phyloP scores from a whole-genome alignment of 257 asterid species.

The Solanum infundibuliforme region DNA sequence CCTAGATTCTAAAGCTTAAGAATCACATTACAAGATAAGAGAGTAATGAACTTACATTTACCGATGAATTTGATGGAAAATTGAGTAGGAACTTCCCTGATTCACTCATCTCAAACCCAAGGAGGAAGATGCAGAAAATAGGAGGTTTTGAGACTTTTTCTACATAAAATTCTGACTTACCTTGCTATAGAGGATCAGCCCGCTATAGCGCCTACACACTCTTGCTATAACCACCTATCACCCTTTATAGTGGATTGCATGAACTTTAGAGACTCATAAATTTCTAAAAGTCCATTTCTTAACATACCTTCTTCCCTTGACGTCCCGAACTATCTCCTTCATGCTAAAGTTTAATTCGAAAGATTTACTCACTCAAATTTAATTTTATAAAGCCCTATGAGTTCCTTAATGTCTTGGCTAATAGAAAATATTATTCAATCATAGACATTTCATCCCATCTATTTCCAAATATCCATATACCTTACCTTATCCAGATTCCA shows the following conservation, averaged over 20 bases:
- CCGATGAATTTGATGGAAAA: not conserved
- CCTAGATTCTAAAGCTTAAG: not conserved
- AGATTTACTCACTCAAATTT: not conserved
- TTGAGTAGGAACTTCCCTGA: not conserved
- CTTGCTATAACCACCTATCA: no score
- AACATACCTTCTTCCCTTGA: not conserved
- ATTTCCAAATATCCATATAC: not conserved
- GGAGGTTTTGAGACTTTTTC: not conserved
- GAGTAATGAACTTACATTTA: not conserved
- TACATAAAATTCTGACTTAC: no score
- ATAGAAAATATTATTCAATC: no score
- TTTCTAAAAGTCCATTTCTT: not conserved
- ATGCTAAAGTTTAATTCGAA: not conserved
- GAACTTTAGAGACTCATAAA: not conserved
- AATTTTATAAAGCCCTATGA: not conserved
- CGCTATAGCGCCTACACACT: not conserved
- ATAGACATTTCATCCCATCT: no score
- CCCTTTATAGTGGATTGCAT: not conserved
- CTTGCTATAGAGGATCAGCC: not conserved
- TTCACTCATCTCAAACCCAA: not conserved
- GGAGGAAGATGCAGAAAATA: not conserved
- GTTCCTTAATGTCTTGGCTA: not conserved
- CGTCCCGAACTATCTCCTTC: not conserved
- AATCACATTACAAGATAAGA: not conserved
- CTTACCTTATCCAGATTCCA: not conserved